Percentiles rank a stretch among this genome's conserved stretches.
Conservation (phyloP, 331 rosid genomes). For the Phaseolus coccineus region DNA sequence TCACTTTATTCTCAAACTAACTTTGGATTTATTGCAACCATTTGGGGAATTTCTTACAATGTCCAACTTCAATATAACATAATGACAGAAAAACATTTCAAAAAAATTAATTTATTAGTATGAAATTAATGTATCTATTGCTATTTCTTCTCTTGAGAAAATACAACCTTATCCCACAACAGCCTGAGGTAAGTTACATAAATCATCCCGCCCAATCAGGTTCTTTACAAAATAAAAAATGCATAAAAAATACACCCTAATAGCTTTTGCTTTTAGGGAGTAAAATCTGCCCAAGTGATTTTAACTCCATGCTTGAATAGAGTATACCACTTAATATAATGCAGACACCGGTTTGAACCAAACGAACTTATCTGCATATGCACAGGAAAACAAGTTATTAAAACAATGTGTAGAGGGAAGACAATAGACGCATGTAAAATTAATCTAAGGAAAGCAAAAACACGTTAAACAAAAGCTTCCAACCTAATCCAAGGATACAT, state of each 20-base stretch:
- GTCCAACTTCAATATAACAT: no score
- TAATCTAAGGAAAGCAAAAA: neutral
- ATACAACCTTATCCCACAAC: neutral
- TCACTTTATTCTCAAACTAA: no score
- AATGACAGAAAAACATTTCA: no score
- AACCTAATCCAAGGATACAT: slow-evolving; percentile 48
- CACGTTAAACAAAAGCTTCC: slow-evolving; percentile 18
- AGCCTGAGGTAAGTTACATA: neutral
- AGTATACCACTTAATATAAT: neutral
- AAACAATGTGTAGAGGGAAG: neutral
- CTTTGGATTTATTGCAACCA: no score
- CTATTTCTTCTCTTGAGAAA: slow-evolving; percentile 3
- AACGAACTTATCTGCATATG: slow-evolving; percentile 39
- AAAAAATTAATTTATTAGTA: slow-evolving; percentile 1
- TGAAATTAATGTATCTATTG: slow-evolving; percentile 16
- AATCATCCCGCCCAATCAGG: neutral
- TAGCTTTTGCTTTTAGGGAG: slow-evolving; percentile 12
- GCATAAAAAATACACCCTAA: neutral
- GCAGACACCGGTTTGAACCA: neutral
- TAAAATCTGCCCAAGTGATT: slow-evolving; percentile 12
- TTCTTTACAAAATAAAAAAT: neutral
- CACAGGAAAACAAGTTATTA: slow-evolving; percentile 30
- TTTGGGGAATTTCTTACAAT: no score
- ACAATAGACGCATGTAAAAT: neutral
- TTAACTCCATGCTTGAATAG: slow-evolving; percentile 12